Base-by-base conservation (phyloP, 805 yeast genomes). In the Zygosaccharomyces lentus region DNA sequence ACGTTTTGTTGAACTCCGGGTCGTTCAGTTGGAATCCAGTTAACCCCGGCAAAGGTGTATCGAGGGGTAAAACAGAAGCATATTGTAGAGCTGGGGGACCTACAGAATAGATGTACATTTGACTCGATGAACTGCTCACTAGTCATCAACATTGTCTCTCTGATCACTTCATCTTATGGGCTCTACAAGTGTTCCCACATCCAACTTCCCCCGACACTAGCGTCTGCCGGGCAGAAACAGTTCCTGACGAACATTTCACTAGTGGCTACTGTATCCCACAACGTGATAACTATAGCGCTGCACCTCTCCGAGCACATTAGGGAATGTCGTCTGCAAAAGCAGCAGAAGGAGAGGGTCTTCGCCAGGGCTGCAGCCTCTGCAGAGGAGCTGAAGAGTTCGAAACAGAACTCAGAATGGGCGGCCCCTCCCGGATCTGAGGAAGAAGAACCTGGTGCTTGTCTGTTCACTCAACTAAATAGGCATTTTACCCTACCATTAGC, bases 171-270 rank as follows among this genome's bases (percentile, higher is more conserved):
- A 10, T 41, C 55, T 3, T 62, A 59, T 52, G 70, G 69, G 8
- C 41, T 64, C n/a, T 50, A 49, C 41, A 38, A 45, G n/a, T 62
- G 65, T 27, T 46, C 64, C 4, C 23, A 37, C 10, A 48, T 66
- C 9, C 36, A 57, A 10, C 64, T 84, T 21, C 88, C 89, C 0
- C 67, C 64, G 1, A 68, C 64, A 30, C 62, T 84, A 23, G 67
- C 57, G 1, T 62, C 66, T 17, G 91, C 81, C 1, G 91, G 91
- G 1, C 84, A 78, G 47, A 75, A 74, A 65, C 91, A 85, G 58
- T 85, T 85, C 59, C 68, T 84, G 41, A 85, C 93, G 3, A 84
- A 82, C 58, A 56, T 83, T n/a, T 75, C 84, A 7, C 70, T 82
- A 26, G 56, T 65, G 1, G 57, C 74, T 13, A 74, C 85, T 2